Evolutionary conservation across 2,329 filamentous ascomycete species (phyloP), one percentile per base, ranked within the genome.

Genomic region (Xenosphaeropsis pyriputrescens): DNA sequence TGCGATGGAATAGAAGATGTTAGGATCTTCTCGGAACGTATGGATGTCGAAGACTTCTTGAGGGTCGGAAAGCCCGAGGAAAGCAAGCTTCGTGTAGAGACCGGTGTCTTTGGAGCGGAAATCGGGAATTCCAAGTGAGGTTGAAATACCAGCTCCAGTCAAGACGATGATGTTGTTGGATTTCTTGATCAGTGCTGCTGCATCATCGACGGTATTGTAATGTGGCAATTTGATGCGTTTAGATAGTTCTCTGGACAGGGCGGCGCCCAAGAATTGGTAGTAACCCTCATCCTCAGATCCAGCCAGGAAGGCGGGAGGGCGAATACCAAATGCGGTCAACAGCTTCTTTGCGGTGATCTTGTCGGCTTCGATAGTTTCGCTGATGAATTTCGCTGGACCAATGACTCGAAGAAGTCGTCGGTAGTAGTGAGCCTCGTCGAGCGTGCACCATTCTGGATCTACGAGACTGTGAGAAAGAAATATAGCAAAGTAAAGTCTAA

Each of bases 31-130:
- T 48, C 77, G 76, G 58, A 98, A 98, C 47, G 88, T 69, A 37
- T 75, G 61, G 45, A 96, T 91, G 60, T 94, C 85, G 53, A 98
- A 98, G 18, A 96, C 86, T 53, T 96, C 86, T 55, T 96, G 88
- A 1, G 89, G 89, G 50, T 95, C 88, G 45, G 50, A 53, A 16
- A 79, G 63, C 6, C 85, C 86, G 42, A 91, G 70, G 50, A 85
- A 75, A 48, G 74, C 77, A 37, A 96, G 67, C 54, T 86, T 80
- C 34, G 85, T 79, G 61, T 96, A 96, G 39, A 96, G 79, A 36
- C 89, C 89, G 1, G 79, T 93, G 51, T 85, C 82, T 57, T 91
- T 91, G 37, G 88, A 95, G 47, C 91, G 79, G 54, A 98, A 98
- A 57, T 98, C 91, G 4, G 91, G 91, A 42, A 98, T 96, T 43